Evolutionary conservation across 2,329 filamentous ascomycete species (phyloP).

Genomic region (Aspergillus calidoustus): DNA sequence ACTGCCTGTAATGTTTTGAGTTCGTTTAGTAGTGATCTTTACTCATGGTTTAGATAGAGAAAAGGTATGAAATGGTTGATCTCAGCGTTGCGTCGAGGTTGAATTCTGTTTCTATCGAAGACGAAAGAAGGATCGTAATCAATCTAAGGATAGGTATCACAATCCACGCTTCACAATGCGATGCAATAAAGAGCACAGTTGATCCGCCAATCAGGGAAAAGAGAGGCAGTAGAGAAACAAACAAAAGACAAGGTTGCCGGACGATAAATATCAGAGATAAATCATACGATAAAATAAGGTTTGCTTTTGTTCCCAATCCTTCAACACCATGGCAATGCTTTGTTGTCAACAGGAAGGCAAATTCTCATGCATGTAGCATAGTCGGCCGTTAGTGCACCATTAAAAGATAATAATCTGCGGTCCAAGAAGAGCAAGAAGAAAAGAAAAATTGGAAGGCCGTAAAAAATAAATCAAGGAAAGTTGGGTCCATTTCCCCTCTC

Average conservation of each 20-base stretch:
- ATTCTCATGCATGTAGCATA: slow-evolving; percentile 6
- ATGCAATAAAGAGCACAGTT: slow-evolving; percentile 12
- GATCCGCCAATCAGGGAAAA: slow-evolving; percentile 10
- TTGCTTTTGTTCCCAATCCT: slow-evolving; percentile 13
- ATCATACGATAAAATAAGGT: slow-evolving; percentile 5
- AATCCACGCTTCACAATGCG: slow-evolving; percentile 13
- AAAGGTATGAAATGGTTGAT: background rate
- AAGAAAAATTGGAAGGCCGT: slow-evolving; percentile 1
- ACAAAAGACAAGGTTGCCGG: slow-evolving; percentile 5
- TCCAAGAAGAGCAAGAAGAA: slow-evolving; percentile 6
- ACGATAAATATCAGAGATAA: slow-evolving; percentile 3
- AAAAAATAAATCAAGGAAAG: background rate
- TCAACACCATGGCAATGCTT: slow-evolving; percentile 22
- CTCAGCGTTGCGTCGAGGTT: slow-evolving; percentile 8
- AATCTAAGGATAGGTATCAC: slow-evolving; percentile 15
- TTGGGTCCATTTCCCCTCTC: background rate
- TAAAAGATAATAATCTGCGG: slow-evolving; percentile 3
- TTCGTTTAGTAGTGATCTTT: background rate
- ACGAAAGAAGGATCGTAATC: background rate
- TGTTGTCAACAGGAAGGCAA: slow-evolving; percentile 7
- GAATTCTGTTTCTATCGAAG: slow-evolving; percentile 3
- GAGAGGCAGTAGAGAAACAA: slow-evolving; percentile 4
- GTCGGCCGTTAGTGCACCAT: slow-evolving; percentile 16
- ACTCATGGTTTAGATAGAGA: background rate
- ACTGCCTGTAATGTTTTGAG: background rate